Conservation (phyloP, 768 basidiomycete genomes). For the Pisolithus orientalis region DNA sequence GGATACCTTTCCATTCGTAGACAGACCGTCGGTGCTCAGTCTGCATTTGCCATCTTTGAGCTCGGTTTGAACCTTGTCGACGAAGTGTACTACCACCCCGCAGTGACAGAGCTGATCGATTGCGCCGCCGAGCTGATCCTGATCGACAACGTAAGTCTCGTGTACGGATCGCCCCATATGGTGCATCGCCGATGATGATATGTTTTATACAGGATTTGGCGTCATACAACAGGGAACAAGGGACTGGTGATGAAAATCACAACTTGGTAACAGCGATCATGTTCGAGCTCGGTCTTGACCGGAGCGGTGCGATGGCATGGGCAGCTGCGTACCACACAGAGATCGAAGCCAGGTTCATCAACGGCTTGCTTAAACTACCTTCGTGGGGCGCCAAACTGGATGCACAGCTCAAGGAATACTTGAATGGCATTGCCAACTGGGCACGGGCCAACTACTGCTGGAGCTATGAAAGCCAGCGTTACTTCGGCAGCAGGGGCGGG, state of each 20-base stretch:
- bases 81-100: constrained; percentile 26
- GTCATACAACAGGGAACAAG: constrained; percentile 32
- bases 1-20: constrained; percentile 29
- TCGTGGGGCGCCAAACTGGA: constrained; percentile 24
- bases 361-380: constrained; percentile 17
- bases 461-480: constrained; percentile 27
- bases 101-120: constrained; percentile 5
- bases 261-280: constrained; percentile 32
- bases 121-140: constrained; percentile 15
- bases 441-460: constrained; percentile 20
- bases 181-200: background rate
- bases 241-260: constrained; percentile 26
- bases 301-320: constrained; percentile 26
- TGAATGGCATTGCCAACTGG: constrained; percentile 22
- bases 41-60: constrained; percentile 25
- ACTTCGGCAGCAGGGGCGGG: constrained; percentile 23
- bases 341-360: constrained; percentile 13
- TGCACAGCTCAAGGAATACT: constrained; percentile 17
- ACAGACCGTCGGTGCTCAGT: constrained; percentile 23
- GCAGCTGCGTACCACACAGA: constrained; percentile 9
- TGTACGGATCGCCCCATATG: background rate
- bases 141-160: constrained; percentile 16
- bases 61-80: constrained; percentile 29
- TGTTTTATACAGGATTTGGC: constrained; percentile 25
- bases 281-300: constrained; percentile 16